Evolutionary conservation across 2,329 filamentous ascomycete species (phyloP).

Genomic region (Teratosphaeria pseudoeucalypti): DNA sequence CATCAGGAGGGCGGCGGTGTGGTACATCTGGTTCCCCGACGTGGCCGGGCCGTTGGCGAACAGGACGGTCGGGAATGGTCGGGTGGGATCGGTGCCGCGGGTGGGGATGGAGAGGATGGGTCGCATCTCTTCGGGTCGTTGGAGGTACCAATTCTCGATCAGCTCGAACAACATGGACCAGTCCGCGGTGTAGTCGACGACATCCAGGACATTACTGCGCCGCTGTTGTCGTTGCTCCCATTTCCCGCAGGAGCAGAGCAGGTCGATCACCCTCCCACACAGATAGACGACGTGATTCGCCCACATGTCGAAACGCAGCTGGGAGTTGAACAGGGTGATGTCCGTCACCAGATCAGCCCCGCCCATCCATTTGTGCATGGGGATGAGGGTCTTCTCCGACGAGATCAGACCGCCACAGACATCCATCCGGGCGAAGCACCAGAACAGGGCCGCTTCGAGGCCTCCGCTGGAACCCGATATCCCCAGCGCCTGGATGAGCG

Average conservation of each 20-base stretch:
- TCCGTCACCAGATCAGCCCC: constrained; percentile 29
- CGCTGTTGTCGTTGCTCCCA: constrained; percentile 19
- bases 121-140: constrained; percentile 24
- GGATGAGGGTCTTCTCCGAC: constrained; percentile 39
- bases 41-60: constrained; percentile 37
- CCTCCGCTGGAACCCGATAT: constrained; percentile 44
- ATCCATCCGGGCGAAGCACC: constrained; percentile 51
- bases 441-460: constrained; percentile 45
- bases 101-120: constrained; percentile 25
- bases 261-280: constrained; percentile 35
- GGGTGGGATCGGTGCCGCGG: constrained; percentile 6
- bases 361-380: constrained; percentile 39
- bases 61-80: constrained; percentile 32
- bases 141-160: constrained; percentile 24
- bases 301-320: constrained; percentile 43
- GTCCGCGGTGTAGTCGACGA: constrained; percentile 19
- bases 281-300: constrained; percentile 52
- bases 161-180: constrained; percentile 26
- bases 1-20: constrained; percentile 45
- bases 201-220: constrained; percentile 13
- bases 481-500: constrained; percentile 40
- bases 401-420: constrained; percentile 47
- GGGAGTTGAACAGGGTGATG: constrained; percentile 27
- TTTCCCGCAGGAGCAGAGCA: constrained; percentile 21
- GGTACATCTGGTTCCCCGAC: constrained; percentile 45